Conservation (phyloP, 163 green algal species). For the Volvox carteri region DNA sequence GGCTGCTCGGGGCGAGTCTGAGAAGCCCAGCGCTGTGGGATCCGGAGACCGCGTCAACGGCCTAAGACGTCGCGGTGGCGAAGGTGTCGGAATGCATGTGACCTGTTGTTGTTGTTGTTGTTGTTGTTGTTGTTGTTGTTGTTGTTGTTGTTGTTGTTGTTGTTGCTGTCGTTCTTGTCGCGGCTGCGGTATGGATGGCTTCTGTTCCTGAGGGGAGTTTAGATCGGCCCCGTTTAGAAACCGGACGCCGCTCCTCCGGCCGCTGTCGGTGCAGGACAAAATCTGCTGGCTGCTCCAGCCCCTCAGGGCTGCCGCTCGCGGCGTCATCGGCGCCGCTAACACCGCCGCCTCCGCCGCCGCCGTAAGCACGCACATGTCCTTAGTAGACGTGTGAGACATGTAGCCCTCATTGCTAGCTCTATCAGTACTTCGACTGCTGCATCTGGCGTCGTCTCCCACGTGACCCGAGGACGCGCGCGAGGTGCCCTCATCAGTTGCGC, state of each 20-base stretch:
- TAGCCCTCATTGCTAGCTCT: neutral
- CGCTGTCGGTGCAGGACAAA: no score
- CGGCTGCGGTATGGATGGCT: neutral
- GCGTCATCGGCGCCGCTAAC: no score
- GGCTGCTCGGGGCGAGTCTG: no score
- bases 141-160: neutral
- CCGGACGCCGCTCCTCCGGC: no score
- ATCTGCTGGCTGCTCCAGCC: constrained; percentile 17
- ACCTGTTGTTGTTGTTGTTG: neutral
- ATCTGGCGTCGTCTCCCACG: neutral
- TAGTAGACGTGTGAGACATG: neutral
- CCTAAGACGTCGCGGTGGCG: no score
- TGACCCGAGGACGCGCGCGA: no score
- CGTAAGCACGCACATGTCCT: neutral
- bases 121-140: neutral
- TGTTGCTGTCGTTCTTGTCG: neutral
- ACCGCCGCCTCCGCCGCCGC: neutral
- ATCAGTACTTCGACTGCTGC: no score
- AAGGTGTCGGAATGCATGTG: neutral
- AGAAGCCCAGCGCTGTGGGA: no score
- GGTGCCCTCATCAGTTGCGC: neutral
- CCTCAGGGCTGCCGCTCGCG: neutral
- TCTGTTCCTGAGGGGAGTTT: no score
- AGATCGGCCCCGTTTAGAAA: no score
- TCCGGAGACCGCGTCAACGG: no score